phyloP scores from a whole-genome alignment of 148 eudicot genomes.

The Cornus controversa region DNA sequence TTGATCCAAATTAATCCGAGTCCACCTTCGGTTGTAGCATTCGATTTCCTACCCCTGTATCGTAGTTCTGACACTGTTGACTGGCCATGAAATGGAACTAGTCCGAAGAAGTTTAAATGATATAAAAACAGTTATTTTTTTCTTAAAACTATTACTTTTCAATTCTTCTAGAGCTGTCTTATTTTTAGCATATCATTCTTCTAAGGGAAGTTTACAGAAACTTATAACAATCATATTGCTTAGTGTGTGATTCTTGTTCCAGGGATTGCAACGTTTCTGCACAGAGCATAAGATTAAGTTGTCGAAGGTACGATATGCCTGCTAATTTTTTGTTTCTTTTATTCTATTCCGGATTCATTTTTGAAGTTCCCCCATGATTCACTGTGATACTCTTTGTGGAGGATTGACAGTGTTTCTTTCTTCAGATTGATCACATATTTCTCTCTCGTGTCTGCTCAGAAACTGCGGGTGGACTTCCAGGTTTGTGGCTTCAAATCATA shows the following conservation, averaged over 20 bases:
- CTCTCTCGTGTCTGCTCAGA: constrained; percentile 94
- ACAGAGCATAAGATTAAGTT: constrained; percentile 88
- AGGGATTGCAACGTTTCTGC: constrained; percentile 95
- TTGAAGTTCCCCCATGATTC: background rate
- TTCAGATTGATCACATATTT: constrained; percentile 94
- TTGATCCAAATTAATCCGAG: no score
- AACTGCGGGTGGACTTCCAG: constrained; percentile 98
- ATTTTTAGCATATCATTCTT: background rate
- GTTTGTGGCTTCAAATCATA: constrained; percentile 30
- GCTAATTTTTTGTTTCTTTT: constrained; percentile 6
- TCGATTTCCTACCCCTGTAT: background rate
- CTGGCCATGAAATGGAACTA: background rate
- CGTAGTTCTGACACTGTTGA: background rate
- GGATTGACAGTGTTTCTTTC: constrained; percentile 15
- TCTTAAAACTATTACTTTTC: no score
- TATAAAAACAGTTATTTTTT: no score
- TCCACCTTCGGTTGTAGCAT: background rate
- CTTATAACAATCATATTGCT: background rate
- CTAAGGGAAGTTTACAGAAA: background rate
- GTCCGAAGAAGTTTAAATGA: background rate
- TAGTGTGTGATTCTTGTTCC: constrained; percentile 23
- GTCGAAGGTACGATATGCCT: constrained; percentile 61
- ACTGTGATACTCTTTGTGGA: background rate
- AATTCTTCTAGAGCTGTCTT: background rate
- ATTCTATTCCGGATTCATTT: background rate